Evolutionary conservation across 179 eudicot genomes (phyloP).

Genomic region (Heliamphora pulchella): DNA sequence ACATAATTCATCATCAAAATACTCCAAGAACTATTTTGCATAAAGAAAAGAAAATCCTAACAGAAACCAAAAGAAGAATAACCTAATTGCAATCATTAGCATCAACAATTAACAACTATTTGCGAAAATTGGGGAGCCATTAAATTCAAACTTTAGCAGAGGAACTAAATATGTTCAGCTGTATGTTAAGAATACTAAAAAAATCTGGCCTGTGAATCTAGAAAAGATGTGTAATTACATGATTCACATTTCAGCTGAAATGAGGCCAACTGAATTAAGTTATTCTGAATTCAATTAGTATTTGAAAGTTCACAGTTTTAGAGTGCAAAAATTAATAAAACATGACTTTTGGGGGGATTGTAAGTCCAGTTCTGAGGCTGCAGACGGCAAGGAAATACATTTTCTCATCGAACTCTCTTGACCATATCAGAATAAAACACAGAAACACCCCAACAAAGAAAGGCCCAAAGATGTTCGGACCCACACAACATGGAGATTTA

Average conservation of each 20-base stretch:
- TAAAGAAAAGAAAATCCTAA: not conserved
- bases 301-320: not conserved
- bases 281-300: conserved; percentile 8
- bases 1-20: conserved; percentile 2
- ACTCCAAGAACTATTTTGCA: not conserved
- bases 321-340: not conserved
- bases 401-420: not conserved
- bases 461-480: conserved; percentile 6
- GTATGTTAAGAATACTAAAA: not conserved
- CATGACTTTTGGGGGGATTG: not conserved
- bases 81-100: not conserved
- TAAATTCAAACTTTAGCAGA: not conserved
- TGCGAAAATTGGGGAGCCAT: not conserved
- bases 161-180: not conserved
- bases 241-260: not conserved
- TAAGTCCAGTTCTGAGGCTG: not conserved
- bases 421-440: not conserved
- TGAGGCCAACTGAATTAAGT: not conserved
- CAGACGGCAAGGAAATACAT: too few relatives aligned
- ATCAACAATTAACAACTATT: not conserved
- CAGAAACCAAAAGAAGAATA: not conserved
- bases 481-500: not conserved
- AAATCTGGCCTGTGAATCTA: not conserved
- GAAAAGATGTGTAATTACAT: not conserved
- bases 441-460: not conserved